These are phyloP conservation scores for Xanthoconium stramineum DNA, from an alignment of 768 basidiomycete species.

Conservation along the genomic window DNA sequence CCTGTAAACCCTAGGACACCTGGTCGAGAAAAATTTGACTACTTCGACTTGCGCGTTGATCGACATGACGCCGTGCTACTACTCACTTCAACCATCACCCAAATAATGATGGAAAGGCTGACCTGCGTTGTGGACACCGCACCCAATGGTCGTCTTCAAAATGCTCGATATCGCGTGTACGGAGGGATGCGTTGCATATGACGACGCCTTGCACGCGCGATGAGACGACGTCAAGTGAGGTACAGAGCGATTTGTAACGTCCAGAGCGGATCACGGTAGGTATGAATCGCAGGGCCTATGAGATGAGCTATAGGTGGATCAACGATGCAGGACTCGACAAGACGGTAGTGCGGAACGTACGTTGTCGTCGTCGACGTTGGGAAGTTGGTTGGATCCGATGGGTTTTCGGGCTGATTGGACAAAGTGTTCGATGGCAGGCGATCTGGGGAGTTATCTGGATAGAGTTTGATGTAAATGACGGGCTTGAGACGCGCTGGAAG, in stretches of 20 bases:
- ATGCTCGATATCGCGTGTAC: conserved; percentile 88
- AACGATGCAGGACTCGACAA: neutral
- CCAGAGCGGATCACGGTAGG: conserved; percentile 90
- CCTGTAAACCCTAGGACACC: conserved; percentile 82
- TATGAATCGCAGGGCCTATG: conserved; percentile 86
- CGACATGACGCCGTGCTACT: conserved; percentile 87
- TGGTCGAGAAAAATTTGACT: conserved; percentile 93
- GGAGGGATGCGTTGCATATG: conserved; percentile 85
- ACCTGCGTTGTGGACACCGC: conserved; percentile 87
- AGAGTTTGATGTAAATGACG: conserved; percentile 77
- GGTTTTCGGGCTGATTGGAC: conserved; percentile 90
- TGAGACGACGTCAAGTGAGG: conserved; percentile 74
- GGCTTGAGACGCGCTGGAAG: conserved; percentile 90
- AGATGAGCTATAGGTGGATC: conserved; percentile 59
- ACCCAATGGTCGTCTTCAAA: conserved; percentile 97
- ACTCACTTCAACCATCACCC: neutral
- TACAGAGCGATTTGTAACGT: conserved; percentile 77
- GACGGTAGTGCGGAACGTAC: conserved; percentile 39
- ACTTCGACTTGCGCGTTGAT: conserved; percentile 91
- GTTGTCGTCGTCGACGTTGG: conserved; percentile 69
- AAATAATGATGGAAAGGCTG: conserved; percentile 12
- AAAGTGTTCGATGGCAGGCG: conserved; percentile 63
- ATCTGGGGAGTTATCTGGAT: conserved; percentile 69
- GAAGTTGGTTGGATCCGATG: conserved; percentile 62
- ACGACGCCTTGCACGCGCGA: conserved; percentile 87